These are phyloP conservation scores for Ophiocordyceps polyrhachis-furcata DNA, from an alignment of 2,329 filamentous ascomycete species.

Conservation along the genomic window DNA sequence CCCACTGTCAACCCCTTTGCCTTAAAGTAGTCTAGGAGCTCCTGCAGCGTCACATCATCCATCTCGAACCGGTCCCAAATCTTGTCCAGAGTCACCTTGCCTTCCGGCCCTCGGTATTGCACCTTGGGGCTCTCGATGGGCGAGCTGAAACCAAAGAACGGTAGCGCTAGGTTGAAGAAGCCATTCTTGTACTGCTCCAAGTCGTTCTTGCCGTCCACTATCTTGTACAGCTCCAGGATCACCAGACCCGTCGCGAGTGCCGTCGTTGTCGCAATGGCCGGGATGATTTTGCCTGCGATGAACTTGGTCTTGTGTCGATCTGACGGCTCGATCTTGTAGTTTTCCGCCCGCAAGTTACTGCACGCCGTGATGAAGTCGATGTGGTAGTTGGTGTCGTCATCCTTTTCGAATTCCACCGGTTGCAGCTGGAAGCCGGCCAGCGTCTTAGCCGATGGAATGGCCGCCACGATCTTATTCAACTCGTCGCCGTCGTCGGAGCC, in stretches of 20 bases:
- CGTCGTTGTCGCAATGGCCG: conserved; percentile 93
- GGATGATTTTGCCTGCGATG: conserved; percentile 98
- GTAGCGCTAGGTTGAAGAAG: conserved; percentile 87
- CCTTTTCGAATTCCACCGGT: conserved; percentile 95
- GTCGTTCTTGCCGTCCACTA: conserved; percentile 88
- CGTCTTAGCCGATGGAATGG: conserved; percentile 60
- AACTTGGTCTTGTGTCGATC: conserved; percentile 98
- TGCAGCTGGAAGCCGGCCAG: conserved; percentile 76
- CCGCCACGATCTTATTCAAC: conserved; percentile 49
- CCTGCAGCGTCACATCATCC: conserved; percentile 62
- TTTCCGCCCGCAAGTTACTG: conserved; percentile 89
- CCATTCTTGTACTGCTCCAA: conserved; percentile 99
- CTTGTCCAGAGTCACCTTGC: conserved; percentile 76
- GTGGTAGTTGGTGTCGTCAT: conserved; percentile 93
- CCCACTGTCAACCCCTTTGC: conserved; percentile 63
- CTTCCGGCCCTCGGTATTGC: conserved; percentile 62
- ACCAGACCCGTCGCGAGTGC: conserved; percentile 89
- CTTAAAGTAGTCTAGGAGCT: conserved; percentile 71
- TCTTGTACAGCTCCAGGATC: conserved; percentile 85
- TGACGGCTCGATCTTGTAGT: conserved; percentile 88
- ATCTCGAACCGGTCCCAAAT: conserved; percentile 97
- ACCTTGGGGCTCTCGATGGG: conserved; percentile 89
- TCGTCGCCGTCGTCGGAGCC: conserved; percentile 59
- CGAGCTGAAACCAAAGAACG: conserved; percentile 97
- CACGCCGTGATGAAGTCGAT: conserved; percentile 98